Evolutionary conservation across 106 monocot genomes (phyloP), one percentile per base, ranked within the genome.

Genomic region (Phalaenopsis aphrodite): DNA sequence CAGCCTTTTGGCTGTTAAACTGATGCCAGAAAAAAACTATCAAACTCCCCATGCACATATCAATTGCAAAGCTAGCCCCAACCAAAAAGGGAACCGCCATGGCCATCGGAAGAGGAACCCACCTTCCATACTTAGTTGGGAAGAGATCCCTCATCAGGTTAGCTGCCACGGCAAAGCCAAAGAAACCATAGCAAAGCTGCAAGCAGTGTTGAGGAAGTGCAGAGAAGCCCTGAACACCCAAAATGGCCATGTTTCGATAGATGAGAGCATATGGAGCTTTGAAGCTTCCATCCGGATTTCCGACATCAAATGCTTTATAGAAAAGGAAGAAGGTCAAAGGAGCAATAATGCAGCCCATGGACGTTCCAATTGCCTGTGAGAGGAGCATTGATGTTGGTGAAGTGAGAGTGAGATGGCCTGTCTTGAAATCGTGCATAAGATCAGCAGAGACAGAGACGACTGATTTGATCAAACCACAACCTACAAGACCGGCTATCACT

Each of bases 11-110:
- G 19, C 72, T 81, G 42, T 89, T 66, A 79, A 87, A 5, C 80
- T 78, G 83, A 42, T 97, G 83, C 97, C 94, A 94, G 8, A 55
- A 21, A 76, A 94, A 89, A 41, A 94, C 94, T 30, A 89, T 74
- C 82, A 97, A 78, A 83, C 91, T 97, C 45, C 94, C 97, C 11
- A 92, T 9, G 39, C 87, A 86, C 97, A 97, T 97, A 77, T 94
- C 94, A 41, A 94, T 88, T 3, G 97, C 97, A 75, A 94, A 97
- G 79, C 85, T 97, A 0, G 86, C 94, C 3, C 94, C 97, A 0
- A 97, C 94, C 19, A 97, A 79, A 77, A 97, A 97, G 16, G 97
- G 94, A 41, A 92, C 92, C 4, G 90, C 97, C 97, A 97, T 97
- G 18, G 90, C 97, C 94, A 97, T 97, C 3, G 97, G 97, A 23